A percentile compares a stretch with the other conserved stretches of the same genome.
Conservation (phyloP, 441 rosid species). For the Aquilaria agallochum region DNA sequence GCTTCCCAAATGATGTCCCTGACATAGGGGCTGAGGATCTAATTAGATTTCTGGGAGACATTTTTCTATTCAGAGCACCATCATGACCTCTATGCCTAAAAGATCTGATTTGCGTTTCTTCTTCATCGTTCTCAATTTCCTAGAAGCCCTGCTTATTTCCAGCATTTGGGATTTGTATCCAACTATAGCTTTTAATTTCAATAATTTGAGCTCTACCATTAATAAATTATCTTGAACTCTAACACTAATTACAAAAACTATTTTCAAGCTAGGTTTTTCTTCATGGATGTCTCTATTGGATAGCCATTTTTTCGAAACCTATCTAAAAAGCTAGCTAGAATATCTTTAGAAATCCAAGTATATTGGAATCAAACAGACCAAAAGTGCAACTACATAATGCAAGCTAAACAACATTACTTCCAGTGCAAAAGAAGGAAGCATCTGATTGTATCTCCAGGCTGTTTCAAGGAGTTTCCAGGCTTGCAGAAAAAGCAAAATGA, state of each 20-base stretch:
- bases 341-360: neutral
- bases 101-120: slow-evolving; percentile 43
- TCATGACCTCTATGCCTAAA: slow-evolving; percentile 40
- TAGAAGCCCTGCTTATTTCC: slow-evolving; percentile 23
- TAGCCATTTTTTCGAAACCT: slow-evolving; percentile 39
- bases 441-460: slow-evolving; percentile 81
- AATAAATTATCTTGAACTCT: too few relatives aligned
- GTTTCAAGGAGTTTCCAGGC: slow-evolving; percentile 82
- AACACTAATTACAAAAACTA: too few relatives aligned
- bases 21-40: slow-evolving; percentile 89
- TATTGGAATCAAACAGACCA: neutral
- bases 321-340: slow-evolving; percentile 15
- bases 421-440: slow-evolving; percentile 16
- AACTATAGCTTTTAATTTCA: slow-evolving; percentile 29
- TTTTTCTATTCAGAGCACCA: slow-evolving; percentile 27
- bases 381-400: neutral
- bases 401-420: slow-evolving; percentile 8
- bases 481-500: slow-evolving; percentile 30
- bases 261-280: slow-evolving; percentile 42
- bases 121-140: slow-evolving; percentile 38
- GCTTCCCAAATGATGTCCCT: slow-evolving; percentile 86
- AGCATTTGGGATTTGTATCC: slow-evolving; percentile 19
- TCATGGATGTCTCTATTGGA: slow-evolving; percentile 66
- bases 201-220: too few relatives aligned
- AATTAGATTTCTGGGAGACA: slow-evolving; percentile 68